Evolutionary conservation across 495 filamentous ascomycete genomes (phyloP).

Genomic region (Astrothelium subdiscretum): DNA sequence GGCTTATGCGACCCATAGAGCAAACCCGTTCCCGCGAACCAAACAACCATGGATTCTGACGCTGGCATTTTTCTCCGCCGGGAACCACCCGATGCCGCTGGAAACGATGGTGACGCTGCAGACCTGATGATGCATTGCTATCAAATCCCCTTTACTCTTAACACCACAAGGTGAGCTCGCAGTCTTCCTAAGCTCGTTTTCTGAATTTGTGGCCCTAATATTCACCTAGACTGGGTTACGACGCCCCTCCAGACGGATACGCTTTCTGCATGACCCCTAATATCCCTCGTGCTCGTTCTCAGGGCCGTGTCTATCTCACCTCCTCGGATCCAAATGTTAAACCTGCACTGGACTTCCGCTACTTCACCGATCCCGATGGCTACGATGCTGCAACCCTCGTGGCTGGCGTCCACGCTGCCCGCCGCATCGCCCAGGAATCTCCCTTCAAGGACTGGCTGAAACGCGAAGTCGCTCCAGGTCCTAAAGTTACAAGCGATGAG

Average conservation of each 20-base stretch:
- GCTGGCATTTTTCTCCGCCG: slow-evolving; percentile 75
- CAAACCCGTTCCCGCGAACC: slow-evolving; percentile 56
- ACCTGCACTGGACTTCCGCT: slow-evolving; percentile 74
- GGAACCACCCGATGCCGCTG: slow-evolving; percentile 49
- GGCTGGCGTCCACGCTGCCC: slow-evolving; percentile 60
- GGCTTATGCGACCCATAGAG: slow-evolving; percentile 27
- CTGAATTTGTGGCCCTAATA: not conserved
- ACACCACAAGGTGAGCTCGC: slow-evolving; percentile 26
- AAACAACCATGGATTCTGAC: slow-evolving; percentile 79
- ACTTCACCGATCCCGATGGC: slow-evolving; percentile 75
- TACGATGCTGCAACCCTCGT: slow-evolving; percentile 76
- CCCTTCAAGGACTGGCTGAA: slow-evolving; percentile 74
- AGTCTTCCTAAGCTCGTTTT: not conserved
- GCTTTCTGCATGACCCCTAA: slow-evolving; percentile 91
- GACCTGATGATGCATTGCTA: slow-evolving; percentile 92
- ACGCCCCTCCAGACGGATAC: slow-evolving; percentile 45
- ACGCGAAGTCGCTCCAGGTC: slow-evolving; percentile 67
- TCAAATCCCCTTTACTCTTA: slow-evolving; percentile 65
- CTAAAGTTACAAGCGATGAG: slow-evolving; percentile 54
- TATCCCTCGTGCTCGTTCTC: slow-evolving; percentile 68
- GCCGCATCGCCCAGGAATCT: slow-evolving; percentile 53
- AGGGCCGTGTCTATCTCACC: slow-evolving; percentile 60
- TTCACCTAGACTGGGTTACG: slow-evolving; percentile 54
- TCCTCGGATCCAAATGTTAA: slow-evolving; percentile 60
- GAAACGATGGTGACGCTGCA: slow-evolving; percentile 51